Percentiles rank a stretch among this genome's conserved stretches.
phyloP scores from a whole-genome alignment of 768 basidiomycete species.

The Kondoa malvinella region DNA sequence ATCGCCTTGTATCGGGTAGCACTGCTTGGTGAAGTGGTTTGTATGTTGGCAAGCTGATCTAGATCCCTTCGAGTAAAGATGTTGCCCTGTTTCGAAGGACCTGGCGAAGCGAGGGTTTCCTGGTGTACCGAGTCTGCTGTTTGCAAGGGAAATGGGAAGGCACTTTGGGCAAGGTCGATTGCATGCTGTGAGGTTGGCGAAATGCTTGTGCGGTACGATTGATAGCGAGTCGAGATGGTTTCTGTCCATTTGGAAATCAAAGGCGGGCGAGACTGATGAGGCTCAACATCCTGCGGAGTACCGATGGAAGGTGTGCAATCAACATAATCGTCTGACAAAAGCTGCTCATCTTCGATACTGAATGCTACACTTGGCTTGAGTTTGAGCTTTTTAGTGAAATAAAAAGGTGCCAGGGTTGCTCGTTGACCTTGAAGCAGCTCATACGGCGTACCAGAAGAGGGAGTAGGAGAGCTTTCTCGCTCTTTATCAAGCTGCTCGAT shows the following conservation, averaged over 20 bases:
- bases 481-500: background rate
- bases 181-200: background rate
- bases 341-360: background rate
- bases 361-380: background rate
- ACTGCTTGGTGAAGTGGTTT: no score
- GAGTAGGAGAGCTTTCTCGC: background rate
- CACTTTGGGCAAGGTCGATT: background rate
- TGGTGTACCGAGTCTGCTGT: no score
- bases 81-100: no score
- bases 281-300: background rate
- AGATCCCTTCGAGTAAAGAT: no score
- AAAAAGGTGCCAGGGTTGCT: background rate
- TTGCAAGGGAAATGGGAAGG: background rate
- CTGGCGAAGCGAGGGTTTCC: no score
- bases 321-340: background rate
- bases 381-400: background rate
- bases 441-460: background rate
- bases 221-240: background rate
- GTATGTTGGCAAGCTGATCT: no score
- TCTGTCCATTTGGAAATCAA: background rate
- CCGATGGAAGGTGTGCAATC: no score
- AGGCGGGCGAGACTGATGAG: background rate
- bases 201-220: background rate
- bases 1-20: no score
- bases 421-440: background rate